phyloP scores from a whole-genome alignment of 2,329 filamentous ascomycete species.

The Tolypocladium ophioglossoides region DNA sequence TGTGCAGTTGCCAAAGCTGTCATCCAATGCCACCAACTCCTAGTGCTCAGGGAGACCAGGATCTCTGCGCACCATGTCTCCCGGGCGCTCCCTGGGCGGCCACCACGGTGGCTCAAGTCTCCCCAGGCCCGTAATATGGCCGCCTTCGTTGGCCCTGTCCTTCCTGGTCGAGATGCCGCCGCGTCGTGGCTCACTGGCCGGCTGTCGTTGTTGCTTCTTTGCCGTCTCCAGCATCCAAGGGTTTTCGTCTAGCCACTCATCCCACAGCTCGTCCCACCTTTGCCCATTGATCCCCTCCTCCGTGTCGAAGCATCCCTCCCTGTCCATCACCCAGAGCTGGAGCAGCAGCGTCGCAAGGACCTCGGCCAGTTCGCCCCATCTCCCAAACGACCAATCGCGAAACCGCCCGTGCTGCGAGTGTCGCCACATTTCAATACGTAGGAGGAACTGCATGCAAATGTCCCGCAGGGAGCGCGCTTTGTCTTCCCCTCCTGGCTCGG shows the following conservation, averaged over 20 bases:
- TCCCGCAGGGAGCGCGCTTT: background rate
- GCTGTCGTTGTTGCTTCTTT: background rate
- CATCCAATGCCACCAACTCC: background rate
- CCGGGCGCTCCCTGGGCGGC: background rate
- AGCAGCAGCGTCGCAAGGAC: conserved; percentile 8
- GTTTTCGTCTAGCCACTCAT: conserved; percentile 13
- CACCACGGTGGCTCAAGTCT: background rate
- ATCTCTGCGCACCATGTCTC: background rate
- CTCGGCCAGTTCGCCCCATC: conserved; percentile 5
- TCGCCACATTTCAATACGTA: conserved; percentile 15
- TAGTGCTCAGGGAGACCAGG: background rate
- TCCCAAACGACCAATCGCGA: conserved; percentile 12
- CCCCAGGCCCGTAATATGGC: background rate
- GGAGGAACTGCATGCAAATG: conserved; percentile 12
- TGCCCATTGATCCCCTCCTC: conserved; percentile 1
- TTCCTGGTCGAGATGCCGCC: background rate
- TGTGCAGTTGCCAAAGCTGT: background rate
- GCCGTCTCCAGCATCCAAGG: background rate
- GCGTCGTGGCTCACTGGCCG: background rate
- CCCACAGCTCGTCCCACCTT: conserved; percentile 15
- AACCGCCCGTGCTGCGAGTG: conserved; percentile 7
- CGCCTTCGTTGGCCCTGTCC: background rate
- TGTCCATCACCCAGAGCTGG: background rate
- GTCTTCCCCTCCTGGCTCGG: background rate
- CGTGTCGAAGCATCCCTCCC: conserved; percentile 4